phyloP scores from a whole-genome alignment of 805 yeast species.

The Starmerella floricola region DNA sequence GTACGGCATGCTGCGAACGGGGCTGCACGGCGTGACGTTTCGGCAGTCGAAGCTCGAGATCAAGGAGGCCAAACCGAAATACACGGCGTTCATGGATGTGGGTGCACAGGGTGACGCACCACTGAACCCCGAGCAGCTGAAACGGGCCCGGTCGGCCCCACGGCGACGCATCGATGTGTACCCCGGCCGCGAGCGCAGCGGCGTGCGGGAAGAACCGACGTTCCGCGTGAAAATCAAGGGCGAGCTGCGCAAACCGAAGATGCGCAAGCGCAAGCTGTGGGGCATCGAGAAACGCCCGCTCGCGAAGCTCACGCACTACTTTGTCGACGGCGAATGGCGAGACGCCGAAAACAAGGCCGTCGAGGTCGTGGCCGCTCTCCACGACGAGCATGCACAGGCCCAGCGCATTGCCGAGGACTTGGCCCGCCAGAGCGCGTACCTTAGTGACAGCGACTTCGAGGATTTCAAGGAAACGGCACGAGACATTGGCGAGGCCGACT shows the following conservation, averaged over 20 bases:
- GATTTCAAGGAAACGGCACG: slow-evolving; percentile 19
- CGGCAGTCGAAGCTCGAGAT: slow-evolving; percentile 60
- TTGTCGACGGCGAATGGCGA: slow-evolving; percentile 58
- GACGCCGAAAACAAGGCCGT: slow-evolving; percentile 70
- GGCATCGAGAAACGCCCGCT: slow-evolving; percentile 52
- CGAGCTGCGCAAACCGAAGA: slow-evolving; percentile 47
- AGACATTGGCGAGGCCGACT: slow-evolving; percentile 24
- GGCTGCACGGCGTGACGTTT: slow-evolving; percentile 59
- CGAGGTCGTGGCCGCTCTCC: slow-evolving; percentile 36
- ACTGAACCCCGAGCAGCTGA: slow-evolving; percentile 23
- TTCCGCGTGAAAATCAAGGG: slow-evolving; percentile 45
- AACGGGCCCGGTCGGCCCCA: slow-evolving; percentile 28
- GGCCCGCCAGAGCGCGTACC: slow-evolving; percentile 9
- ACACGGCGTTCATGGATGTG: slow-evolving; percentile 34
- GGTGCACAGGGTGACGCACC: slow-evolving; percentile 35
- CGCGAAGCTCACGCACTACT: slow-evolving; percentile 50
- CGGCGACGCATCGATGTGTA: slow-evolving; percentile 31
- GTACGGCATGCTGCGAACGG: slow-evolving; percentile 39
- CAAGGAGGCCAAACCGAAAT: slow-evolving; percentile 46
- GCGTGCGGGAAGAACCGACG: slow-evolving; percentile 43
- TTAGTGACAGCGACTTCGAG: slow-evolving; percentile 25
- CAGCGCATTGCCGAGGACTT: slow-evolving; percentile 12
- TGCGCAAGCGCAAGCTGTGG: slow-evolving; percentile 77
- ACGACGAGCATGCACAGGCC: slow-evolving; percentile 25
- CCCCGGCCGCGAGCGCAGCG: slow-evolving; percentile 50